These are phyloP conservation scores for Hyphopichia pseudoburtonii DNA, from an alignment of 1,139 yeast genomes.

Conservation along the genomic window DNA sequence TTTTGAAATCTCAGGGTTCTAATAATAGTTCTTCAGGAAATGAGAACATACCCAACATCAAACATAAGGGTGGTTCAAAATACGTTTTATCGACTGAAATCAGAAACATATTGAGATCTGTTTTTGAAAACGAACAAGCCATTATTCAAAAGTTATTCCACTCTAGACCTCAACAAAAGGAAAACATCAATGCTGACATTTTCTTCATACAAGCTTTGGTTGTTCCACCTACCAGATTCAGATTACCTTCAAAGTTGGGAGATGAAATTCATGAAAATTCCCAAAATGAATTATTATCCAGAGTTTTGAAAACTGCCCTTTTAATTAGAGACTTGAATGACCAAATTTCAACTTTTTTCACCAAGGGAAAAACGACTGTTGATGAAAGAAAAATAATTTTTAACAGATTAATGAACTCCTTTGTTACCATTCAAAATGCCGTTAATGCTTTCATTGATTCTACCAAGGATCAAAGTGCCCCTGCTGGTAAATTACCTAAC, in stretches of 20 bases:
- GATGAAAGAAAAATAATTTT: conserved; percentile 72
- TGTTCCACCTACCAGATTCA: conserved; percentile 95
- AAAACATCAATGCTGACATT: conserved; percentile 70
- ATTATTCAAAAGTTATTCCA: conserved; percentile 68
- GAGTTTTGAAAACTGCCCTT: conserved; percentile 74
- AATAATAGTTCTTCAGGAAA: conserved; percentile 12
- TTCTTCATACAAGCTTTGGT: conserved; percentile 85
- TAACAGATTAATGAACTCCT: conserved; percentile 90
- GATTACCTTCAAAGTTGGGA: conserved; percentile 95
- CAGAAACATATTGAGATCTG: conserved; percentile 69
- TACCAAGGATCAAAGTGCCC: conserved; percentile 76
- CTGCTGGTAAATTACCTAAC: conserved; percentile 68
- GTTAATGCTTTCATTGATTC: conserved; percentile 93
- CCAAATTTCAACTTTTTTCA: conserved; percentile 56
- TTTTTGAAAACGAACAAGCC: conserved; percentile 70
- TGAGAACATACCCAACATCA: conserved; percentile 40
- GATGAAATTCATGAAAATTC: conserved; percentile 94
- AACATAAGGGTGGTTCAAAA: conserved; percentile 71
- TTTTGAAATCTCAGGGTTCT: conserved; percentile 42
- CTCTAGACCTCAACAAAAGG: conserved; percentile 63
- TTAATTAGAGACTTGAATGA: conserved; percentile 87
- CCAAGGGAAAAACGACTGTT: conserved; percentile 63
- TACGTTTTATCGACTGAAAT: conserved; percentile 87
- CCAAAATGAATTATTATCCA: conserved; percentile 84
- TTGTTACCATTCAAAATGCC: conserved; percentile 92